Base-by-base conservation (phyloP, 78 protist genomes). In the Abeoforma whisleri region DNA sequence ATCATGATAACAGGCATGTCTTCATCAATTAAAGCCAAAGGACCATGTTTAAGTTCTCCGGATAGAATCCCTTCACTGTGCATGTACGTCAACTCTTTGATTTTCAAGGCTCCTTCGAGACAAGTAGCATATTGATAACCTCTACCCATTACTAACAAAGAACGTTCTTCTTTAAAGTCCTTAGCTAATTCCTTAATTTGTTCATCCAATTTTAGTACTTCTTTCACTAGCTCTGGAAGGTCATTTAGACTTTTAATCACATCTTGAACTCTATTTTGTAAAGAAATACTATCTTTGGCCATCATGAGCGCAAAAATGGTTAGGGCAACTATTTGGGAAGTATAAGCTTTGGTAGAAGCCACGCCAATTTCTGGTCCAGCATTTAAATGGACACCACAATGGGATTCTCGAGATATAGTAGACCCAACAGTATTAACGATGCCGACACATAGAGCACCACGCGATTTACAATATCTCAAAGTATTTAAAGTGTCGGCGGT, bases 291-390 rank as follows among this genome's bases (percentile, higher is more conserved):
- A 86, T 93, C 91, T 38, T 39, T 76, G 30, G 84, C 0, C 68
- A 95, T 73, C 25, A 33, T 16, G 33, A 92, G 70, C 2, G 92
- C 95, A 35, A 38, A 38, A 87, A 91, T 81, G 73, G 57, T 36
- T 77, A 92, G 36, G 12, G 90, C 80, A 31, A 81, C 1, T 36
- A 90, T 68, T 82, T 93, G 98, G 1, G 93, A 87, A 2, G 99
- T 93, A 91, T 91, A 97, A 2, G 99, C 99, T 91, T 97, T 97
- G 69, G 99, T 97, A 8, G 97, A 92, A 1, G 99, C 99, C 1
- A 97, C 99, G 23, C 97, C 98, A 81, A 95, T 91, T 90, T 97
- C 99, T 1, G 94, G 91, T 5, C 99, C 99, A 0, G 97, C 96
- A 72, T 94, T 94, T 69, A 95, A 35, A 82, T 94, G 92, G 72